Evolutionary conservation across 1,139 yeast species (phyloP).

Genomic region (Suhomyces taliae): DNA sequence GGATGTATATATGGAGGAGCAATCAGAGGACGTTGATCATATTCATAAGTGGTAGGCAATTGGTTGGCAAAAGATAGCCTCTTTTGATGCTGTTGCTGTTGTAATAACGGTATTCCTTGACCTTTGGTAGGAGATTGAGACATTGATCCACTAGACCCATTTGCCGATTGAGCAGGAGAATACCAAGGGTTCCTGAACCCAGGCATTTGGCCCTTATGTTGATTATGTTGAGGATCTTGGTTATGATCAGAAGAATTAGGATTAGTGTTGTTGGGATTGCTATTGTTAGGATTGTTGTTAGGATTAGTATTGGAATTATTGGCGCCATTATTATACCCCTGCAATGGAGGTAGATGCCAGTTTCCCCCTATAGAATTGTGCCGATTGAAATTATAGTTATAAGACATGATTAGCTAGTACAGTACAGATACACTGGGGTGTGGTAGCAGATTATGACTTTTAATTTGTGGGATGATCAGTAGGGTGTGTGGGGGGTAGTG

Average conservation of each 20-base stretch:
- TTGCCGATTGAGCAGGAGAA: conserved; percentile 20
- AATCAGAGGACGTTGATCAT: conserved; percentile 23
- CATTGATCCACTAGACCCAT: conserved; percentile 2
- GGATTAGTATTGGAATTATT: background rate
- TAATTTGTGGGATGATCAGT: too few relatives aligned
- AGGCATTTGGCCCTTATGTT: conserved; percentile 16
- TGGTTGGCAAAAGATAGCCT: conserved; percentile 46
- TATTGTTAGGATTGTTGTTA: background rate
- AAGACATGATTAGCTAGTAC: conserved; percentile 15
- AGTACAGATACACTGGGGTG: too few relatives aligned
- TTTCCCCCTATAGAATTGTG: conserved; percentile 47
- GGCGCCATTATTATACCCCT: conserved; percentile 15
- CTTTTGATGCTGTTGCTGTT: conserved; percentile 38
- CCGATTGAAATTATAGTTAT: conserved; percentile 31
- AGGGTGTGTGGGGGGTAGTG: too few relatives aligned
- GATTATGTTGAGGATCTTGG: conserved; percentile 8
- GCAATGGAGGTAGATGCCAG: conserved; percentile 40
- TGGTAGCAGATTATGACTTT: too few relatives aligned
- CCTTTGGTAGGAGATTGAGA: conserved; percentile 17
- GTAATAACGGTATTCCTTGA: conserved; percentile 9
- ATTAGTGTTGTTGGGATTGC: background rate
- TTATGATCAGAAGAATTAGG: background rate
- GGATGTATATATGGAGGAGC: conserved; percentile 41
- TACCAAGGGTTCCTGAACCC: conserved; percentile 52
- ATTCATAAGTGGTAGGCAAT: conserved; percentile 54